phyloP scores from a whole-genome alignment of 164 flowering plant species.

The Aristolochia contorta region DNA sequence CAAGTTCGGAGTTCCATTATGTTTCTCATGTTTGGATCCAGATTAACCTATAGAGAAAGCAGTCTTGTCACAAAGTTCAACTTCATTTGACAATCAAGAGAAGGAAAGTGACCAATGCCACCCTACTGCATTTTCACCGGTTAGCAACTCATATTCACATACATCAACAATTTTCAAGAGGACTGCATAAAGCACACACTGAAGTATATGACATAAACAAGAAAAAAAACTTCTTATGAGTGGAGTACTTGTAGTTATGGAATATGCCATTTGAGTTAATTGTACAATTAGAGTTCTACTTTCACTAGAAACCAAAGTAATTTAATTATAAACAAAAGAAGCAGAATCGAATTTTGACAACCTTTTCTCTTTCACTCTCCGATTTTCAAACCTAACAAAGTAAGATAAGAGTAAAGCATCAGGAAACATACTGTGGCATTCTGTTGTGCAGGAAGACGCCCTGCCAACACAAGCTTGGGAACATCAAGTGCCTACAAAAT shows the following conservation, averaged over 20 bases:
- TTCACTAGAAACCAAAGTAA: too few species aligned
- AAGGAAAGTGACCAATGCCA: neutral
- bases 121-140: too few species aligned
- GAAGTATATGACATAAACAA: neutral
- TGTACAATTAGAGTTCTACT: too few species aligned
- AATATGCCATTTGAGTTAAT: too few species aligned
- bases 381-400: too few species aligned
- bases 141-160: neutral
- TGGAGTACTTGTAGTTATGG: too few species aligned
- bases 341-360: too few species aligned
- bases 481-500: slow-evolving; percentile 65
- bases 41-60: slow-evolving; percentile 54
- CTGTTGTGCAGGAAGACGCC: slow-evolving; percentile 95
- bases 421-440: slow-evolving; percentile 81
- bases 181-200: neutral
- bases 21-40: slow-evolving; percentile 83
- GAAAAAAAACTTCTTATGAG: too few species aligned
- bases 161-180: neutral
- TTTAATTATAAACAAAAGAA: too few species aligned
- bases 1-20: slow-evolving; percentile 77
- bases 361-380: too few species aligned
- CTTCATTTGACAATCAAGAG: neutral
- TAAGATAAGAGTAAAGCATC: too few species aligned
- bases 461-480: slow-evolving; percentile 93
- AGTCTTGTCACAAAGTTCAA: neutral